phyloP scores from a whole-genome alignment of 371 early-diverging fungal species.

The Mucor velutinosus region DNA sequence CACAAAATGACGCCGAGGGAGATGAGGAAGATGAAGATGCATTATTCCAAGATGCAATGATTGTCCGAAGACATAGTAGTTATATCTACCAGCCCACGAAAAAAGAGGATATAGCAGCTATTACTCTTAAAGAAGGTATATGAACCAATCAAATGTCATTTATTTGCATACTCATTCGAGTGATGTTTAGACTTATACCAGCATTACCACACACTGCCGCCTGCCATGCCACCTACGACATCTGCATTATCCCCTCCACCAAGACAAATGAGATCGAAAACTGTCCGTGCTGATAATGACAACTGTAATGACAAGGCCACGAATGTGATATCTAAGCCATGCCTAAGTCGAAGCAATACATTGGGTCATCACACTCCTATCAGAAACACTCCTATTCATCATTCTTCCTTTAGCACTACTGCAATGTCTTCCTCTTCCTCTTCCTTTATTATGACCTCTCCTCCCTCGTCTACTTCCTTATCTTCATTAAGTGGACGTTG shows the following conservation, averaged over 20 bases:
- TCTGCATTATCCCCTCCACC: slow-evolving; percentile 15
- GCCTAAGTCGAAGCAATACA: slow-evolving; percentile 18
- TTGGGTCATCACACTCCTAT: neutral
- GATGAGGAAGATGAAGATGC: neutral
- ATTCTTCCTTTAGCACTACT: slow-evolving; percentile 2
- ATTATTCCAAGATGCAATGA: neutral
- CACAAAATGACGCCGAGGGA: neutral
- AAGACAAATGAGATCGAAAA: neutral
- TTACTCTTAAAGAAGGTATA: neutral
- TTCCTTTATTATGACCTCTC: neutral
- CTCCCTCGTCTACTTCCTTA: neutral
- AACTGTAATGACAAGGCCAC: neutral
- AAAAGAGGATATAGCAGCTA: neutral
- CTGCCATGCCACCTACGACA: neutral
- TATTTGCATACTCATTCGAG: neutral
- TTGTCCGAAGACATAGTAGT: slow-evolving; percentile 12
- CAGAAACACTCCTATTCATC: neutral
- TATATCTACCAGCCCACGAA: neutral
- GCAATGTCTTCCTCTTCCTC: neutral
- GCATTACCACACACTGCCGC: neutral
- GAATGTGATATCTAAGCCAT: slow-evolving; percentile 1
- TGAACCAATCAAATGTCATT: too few relatives aligned
- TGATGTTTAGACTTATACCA: neutral
- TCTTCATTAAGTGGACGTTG: neutral
- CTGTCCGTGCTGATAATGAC: neutral